Conservation (phyloP, 257 asterid genomes). For the Nicotiana sylvestris region DNA sequence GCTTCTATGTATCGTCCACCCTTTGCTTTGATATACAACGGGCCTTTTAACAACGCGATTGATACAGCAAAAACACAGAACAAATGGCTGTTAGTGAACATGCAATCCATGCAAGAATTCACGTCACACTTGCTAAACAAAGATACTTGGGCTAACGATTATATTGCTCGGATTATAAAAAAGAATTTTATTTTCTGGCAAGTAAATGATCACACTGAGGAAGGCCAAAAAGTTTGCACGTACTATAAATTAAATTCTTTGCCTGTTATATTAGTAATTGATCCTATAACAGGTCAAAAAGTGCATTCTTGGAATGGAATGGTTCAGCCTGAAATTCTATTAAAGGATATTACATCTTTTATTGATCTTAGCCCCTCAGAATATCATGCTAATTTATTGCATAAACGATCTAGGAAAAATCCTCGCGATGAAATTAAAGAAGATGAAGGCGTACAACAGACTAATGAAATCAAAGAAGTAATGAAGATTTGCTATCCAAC, state of each 20-base stretch:
- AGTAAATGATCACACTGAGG: background rate
- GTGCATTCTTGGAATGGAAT: background rate
- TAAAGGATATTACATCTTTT: background rate
- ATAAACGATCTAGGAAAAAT: background rate
- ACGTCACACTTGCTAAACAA: background rate
- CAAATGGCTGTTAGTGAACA: background rate
- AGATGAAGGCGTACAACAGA: background rate
- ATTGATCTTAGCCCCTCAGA: background rate
- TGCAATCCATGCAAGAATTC: background rate
- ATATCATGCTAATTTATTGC: background rate
- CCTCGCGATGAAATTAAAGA: background rate
- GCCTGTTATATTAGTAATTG: constrained; percentile 9
- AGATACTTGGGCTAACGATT: background rate
- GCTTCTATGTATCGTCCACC: background rate
- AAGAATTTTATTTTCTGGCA: background rate
- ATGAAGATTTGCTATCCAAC: background rate
- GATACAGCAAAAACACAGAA: background rate
- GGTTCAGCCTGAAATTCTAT: background rate
- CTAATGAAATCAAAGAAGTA: background rate
- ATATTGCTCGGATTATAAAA: background rate
- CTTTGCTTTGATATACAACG: background rate
- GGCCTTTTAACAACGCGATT: background rate
- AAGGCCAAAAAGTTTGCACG: background rate
- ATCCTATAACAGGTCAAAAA: background rate
- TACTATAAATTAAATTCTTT: background rate